Conservation (phyloP, 176 grass and related monocot species). For the Oropetium thomaeum region DNA sequence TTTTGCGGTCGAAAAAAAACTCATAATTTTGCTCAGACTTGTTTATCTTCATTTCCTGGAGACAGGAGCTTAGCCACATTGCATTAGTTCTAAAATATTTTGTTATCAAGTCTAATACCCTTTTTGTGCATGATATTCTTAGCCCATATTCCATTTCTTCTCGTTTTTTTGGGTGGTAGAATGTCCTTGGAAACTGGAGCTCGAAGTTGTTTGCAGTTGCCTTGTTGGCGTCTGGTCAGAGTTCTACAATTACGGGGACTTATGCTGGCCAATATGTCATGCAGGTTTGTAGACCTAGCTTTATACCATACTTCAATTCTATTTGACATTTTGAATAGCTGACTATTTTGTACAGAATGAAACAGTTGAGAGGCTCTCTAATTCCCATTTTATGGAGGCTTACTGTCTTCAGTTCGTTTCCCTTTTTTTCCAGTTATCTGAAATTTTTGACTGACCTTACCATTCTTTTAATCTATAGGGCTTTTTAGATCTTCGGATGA, state of each 20-base stretch:
- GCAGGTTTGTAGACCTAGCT: slow-evolving; percentile 60
- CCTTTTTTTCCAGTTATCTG: not conserved
- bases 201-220: slow-evolving; percentile 95
- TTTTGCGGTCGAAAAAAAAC: no score
- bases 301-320: slow-evolving; percentile 8
- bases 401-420: not conserved
- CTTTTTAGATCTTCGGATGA: slow-evolving; percentile 94
- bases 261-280: slow-evolving; percentile 98
- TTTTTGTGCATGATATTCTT: slow-evolving; percentile 14
- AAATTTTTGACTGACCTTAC: not conserved
- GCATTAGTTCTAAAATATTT: not conserved
- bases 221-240: slow-evolving; percentile 93
- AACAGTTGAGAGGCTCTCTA: not conserved
- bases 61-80: not conserved
- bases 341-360: not conserved
- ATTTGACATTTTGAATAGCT: not conserved
- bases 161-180: slow-evolving; percentile 48
- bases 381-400: not conserved
- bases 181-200: slow-evolving; percentile 94
- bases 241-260: slow-evolving; percentile 97
- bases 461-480: slow-evolving; percentile 44
- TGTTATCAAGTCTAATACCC: slow-evolving; percentile 3
- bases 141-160: not conserved
- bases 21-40: no score
- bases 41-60: not conserved